Conservation (phyloP, 371 early-diverging fungal species). For the Actinomortierella wolfii region DNA sequence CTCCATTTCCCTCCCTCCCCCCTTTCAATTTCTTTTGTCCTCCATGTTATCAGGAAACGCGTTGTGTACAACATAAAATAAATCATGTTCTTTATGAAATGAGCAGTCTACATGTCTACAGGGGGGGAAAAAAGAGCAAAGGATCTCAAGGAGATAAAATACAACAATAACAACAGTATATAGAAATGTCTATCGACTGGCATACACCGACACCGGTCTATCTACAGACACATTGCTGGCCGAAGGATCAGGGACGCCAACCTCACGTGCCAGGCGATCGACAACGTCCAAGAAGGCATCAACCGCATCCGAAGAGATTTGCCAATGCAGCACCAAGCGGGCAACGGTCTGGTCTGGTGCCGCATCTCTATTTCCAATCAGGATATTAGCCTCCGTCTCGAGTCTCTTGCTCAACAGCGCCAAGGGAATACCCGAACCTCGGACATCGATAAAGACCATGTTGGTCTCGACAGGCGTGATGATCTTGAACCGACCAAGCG, state of each 20-base stretch:
- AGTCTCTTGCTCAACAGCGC: conserved; percentile 18
- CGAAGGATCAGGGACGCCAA: background rate
- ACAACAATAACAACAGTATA: background rate
- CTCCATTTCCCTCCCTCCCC: no score
- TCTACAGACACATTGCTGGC: background rate
- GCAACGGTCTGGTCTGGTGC: conserved; percentile 20
- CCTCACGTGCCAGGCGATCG: conserved; percentile 7
- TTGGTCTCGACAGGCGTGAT: conserved; percentile 81
- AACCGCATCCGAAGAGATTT: conserved; percentile 19
- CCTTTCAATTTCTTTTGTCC: no score
- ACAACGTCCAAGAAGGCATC: conserved; percentile 26
- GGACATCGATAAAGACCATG: conserved; percentile 80
- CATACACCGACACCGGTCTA: background rate
- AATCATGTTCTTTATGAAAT: no score
- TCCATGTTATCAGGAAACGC: no score
- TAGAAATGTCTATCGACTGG: background rate
- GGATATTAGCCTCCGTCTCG: conserved; percentile 18
- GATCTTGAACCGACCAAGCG: conserved; percentile 61
- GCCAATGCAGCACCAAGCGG: conserved; percentile 39
- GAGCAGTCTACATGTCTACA: no score
- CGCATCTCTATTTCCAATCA: conserved; percentile 24
- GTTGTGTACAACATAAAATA: no score
- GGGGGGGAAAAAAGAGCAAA: no score
- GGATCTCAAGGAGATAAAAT: no score
- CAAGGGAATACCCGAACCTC: conserved; percentile 23